Evolutionary conservation across 768 basidiomycete species (phyloP), one percentile per base, ranked within the genome.

Genomic region (Exidia glandulosa): DNA sequence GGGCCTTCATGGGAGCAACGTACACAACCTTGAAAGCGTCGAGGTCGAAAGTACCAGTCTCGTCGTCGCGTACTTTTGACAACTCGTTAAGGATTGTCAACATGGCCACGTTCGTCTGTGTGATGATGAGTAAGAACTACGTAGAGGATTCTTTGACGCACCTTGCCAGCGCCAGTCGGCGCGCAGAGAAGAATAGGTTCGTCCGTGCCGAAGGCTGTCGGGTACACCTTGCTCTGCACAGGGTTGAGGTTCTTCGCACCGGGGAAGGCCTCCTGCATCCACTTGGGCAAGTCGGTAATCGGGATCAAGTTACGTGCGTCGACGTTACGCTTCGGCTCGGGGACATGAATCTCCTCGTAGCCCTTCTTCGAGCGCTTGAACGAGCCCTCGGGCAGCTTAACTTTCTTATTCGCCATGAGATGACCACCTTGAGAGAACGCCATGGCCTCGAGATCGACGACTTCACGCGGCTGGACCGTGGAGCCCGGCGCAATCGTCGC

Each of bases 81-180:
- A 99, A 81, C 66, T 96, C 92, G 69, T 92, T 89, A 29, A 99
- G 82, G 63, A 99, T 88, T 0, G 94, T 85, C 12, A 99, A 79
- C 83, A 98, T 91, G 32, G 96, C 96, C 32, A 98, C 95, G 66
- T 99, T 99, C 19, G 96, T 99, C 94, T 96, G 64, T 1, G 57
- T 72, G 57, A 62, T 64, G 65, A 57, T 27, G 56, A 57, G 32
- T 30, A 36, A 58, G 2, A 61, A n/a, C 41, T 45, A 2, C 33
- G 25, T 33, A 32, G 33, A 32, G 4, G n/a, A n/a, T 32, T 16
- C 12, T 12, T 12, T 1, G 56, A 60, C 82, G 61, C 66, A 92
- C 94, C 85, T 99, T 99, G 63, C 96, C 96, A 13, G 95, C 96
- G 71, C 96, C 95, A 1, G 96, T 98, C 3, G 96, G 96, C 0